Evolutionary conservation across 306 rosid species (phyloP), one percentile per base, ranked within the genome.

Genomic region (Trichosanthes cucumerina): DNA sequence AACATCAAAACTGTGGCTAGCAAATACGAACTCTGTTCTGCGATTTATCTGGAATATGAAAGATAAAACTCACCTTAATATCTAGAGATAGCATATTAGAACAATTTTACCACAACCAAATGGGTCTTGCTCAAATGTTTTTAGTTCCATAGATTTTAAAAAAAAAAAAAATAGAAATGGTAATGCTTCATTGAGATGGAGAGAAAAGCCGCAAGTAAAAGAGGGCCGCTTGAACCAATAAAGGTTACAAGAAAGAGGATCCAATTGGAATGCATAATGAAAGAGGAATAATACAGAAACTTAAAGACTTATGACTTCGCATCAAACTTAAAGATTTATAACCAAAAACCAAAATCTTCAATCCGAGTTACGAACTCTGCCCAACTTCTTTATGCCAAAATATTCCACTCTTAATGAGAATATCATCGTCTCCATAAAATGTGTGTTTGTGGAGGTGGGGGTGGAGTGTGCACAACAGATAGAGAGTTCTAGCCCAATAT

Each of bases 1-100:
- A 65, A 95, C 99, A 84, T 92, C 99, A 89, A 95, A 95, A 84
- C 97, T 92, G 87, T 95, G 98, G 88, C 99, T 95, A 38, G 99
- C 97, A 78, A 95, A 95, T 77, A 95, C 97, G 65, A 91, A 91
- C 82, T 95, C 99, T 92, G 81, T 92, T 88, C 88, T 91, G 84
- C 98, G 89, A 81, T 95, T 95, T 79, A 95, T 92, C 99, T 95
- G 93, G 82, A 82, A 83, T 46, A 38, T 31, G 31, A 63, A 77
- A 77, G 13, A 65, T 74, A 46, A 73, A 26, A 47, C 41, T 6
- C 58, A 46, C 39, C 58, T 47, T 71, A 24, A 46, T 23, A 23
- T 24, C 21, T 46, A 26, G 57, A 71, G 36, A 71, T 28, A 28
- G n/a, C 5, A 73, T 49, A 72, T 23, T 46, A 26, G 28, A 73